Base-by-base conservation (phyloP, 148 eudicot species). In the Persicaria maculosa region DNA sequence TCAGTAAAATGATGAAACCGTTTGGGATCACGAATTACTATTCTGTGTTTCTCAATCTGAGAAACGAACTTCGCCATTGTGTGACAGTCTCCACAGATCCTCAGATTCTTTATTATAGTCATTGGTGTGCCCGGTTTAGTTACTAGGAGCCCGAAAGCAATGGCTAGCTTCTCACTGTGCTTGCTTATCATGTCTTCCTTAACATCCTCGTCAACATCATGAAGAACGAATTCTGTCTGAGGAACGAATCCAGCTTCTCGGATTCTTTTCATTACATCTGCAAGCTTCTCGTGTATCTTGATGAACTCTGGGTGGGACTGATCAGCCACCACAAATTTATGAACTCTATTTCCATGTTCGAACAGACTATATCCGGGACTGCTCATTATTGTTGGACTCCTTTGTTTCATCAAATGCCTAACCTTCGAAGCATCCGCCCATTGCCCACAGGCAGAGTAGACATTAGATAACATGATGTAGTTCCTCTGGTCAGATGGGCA, bases 1-100 rank as follows among this genome's bases (percentile, higher is more conserved):
- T 85, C 59, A 7, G 74, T 72, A 77, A 83, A 83, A 79, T 83
- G 88, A 78, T 85, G 88, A 73, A 82, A 85, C 61, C 88, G 70
- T 67, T 83, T 85, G 1, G 77, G 50, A 83, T 85, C 88, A 57
- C 88, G 77, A 64, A 83, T 78, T 72, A 83, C 79, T 72, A 85
- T 83, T 14, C 64, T 68, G 6, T 82, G 83, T 15, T 69, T 74
- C 84, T 85, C 88, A 61, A 68, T 47, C 50, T 74, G 53, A 36
- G 86, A 85, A 48, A 85, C 84, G 45, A 85, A 50, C 74, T 85
- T 83, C 68, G 79, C 78, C 72, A 77, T 81, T 17, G 70, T 61
- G 76, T 85, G 86, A 44, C 88, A 85, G 64, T 85, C 88, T 19
- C 84, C 86, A 75, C 86, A 85, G 36, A 85, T 85, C 68, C 86